Percentiles rank a stretch among this genome's conserved stretches.
Conservation (phyloP, 345 rosid genomes). For the Lepidium sativum region DNA sequence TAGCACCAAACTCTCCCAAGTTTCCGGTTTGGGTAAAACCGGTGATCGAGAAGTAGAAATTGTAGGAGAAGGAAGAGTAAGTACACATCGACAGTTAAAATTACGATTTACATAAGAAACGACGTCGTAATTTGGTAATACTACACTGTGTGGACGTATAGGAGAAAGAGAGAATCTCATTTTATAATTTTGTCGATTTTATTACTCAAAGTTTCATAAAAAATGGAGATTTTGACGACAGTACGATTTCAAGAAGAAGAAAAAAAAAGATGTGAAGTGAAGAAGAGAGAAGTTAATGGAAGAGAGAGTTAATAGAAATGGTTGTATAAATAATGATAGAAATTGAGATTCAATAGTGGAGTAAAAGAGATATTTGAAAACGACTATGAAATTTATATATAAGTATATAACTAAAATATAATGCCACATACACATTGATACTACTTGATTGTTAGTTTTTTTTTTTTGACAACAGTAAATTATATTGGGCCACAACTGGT, state of each 20-base stretch:
- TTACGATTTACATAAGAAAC: slow-evolving; percentile 3
- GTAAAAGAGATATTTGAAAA: slow-evolving; percentile 20
- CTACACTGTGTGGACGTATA: slow-evolving; percentile 11
- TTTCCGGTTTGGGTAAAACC: slow-evolving; percentile 21
- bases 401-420: background rate
- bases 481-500: no score
- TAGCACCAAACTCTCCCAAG: slow-evolving; percentile 20
- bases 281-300: background rate
- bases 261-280: background rate
- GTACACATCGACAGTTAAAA: slow-evolving; percentile 16
- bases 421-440: background rate
- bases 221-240: no score
- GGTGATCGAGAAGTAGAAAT: slow-evolving; percentile 15
- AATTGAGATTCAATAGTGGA: slow-evolving; percentile 12
- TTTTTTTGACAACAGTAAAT: no score
- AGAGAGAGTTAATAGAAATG: slow-evolving; percentile 5
- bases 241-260: no score
- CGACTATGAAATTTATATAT: background rate
- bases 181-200: background rate
- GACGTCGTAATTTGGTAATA: background rate
- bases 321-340: background rate
- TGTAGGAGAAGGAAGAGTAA: slow-evolving; percentile 24
- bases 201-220: background rate
- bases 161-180: slow-evolving; percentile 22
- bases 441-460: no score